Conservation (phyloP, 2,329 filamentous ascomycete species). For the Claviceps sp. region DNA sequence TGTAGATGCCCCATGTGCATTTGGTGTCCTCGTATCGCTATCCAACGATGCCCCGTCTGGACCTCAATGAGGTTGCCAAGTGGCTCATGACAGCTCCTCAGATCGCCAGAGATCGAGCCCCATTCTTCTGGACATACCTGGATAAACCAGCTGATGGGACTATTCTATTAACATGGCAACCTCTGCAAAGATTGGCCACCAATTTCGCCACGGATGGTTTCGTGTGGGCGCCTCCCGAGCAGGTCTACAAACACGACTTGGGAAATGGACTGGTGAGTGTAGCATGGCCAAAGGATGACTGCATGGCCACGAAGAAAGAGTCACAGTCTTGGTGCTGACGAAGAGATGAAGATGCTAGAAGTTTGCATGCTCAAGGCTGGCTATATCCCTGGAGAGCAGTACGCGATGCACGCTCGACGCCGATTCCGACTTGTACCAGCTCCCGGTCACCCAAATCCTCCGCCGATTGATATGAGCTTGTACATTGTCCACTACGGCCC, state of each 20-base stretch:
- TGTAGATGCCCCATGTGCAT: conserved; percentile 75
- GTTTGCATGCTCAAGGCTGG: conserved; percentile 74
- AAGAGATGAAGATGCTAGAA: conserved; percentile 59
- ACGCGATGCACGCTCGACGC: conserved; percentile 65
- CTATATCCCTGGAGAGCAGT: conserved; percentile 61
- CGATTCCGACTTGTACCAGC: conserved; percentile 74
- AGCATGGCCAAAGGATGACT: not conserved
- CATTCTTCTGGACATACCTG: conserved; percentile 90
- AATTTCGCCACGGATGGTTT: conserved; percentile 86
- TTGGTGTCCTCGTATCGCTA: conserved; percentile 76
- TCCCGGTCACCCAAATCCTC: conserved; percentile 55
- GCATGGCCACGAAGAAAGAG: too few relatives aligned
- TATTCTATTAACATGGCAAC: conserved; percentile 81
- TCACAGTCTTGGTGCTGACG: not conserved
- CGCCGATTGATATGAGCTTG: conserved; percentile 64
- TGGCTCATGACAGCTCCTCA: conserved; percentile 75
- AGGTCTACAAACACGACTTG: conserved; percentile 60
- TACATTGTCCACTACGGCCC: conserved; percentile 88
- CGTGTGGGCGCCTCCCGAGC: conserved; percentile 75
- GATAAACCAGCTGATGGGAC: conserved; percentile 70
- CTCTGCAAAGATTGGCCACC: conserved; percentile 53
- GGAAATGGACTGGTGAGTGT: conserved; percentile 43
- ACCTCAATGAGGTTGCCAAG: conserved; percentile 64
- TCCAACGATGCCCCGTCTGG: conserved; percentile 56
- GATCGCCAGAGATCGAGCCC: conserved; percentile 69